Conservation (phyloP, 179 eudicot genomes). For the Amaranthus tricolor region DNA sequence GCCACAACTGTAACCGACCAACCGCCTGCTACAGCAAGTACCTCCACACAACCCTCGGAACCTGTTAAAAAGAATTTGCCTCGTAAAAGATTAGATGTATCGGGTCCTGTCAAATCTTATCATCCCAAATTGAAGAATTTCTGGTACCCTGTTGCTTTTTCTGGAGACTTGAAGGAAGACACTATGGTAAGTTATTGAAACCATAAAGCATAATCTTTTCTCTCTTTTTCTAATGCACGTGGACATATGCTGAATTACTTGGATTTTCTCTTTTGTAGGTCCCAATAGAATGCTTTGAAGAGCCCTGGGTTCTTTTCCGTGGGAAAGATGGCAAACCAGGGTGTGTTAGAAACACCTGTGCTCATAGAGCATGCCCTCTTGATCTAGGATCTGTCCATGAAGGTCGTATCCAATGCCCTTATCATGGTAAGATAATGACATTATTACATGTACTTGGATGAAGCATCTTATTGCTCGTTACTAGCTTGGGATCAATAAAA, state of each 20-base stretch:
- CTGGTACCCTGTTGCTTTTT: constrained; percentile 96
- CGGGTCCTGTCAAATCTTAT: constrained; percentile 85
- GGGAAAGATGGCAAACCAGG: constrained; percentile 91
- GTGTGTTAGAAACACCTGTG: constrained; percentile 88
- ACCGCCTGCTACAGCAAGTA: constrained; percentile 48
- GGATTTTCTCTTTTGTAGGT: constrained; percentile 45
- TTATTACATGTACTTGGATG: no score
- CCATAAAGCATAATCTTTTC: not conserved
- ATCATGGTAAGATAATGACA: constrained; percentile 58
- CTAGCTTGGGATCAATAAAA: no score
- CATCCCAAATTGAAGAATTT: constrained; percentile 69
- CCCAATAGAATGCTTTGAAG: constrained; percentile 88
- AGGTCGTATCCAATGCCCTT: constrained; percentile 94
- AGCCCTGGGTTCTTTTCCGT: constrained; percentile 93
- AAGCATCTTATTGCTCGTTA: no score
- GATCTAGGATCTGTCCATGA: constrained; percentile 85
- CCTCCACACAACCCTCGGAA: constrained; percentile 41
- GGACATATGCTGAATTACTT: not conserved
- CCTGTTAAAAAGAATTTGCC: constrained; percentile 38
- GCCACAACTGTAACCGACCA: constrained; percentile 38
- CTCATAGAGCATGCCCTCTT: constrained; percentile 98
- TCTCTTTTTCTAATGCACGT: constrained; percentile 4
- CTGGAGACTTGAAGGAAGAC: constrained; percentile 75
- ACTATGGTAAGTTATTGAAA: constrained; percentile 62
- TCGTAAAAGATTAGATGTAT: constrained; percentile 56